Conservation (phyloP, 345 rosid species). For the Lagerstroemia speciosa region DNA sequence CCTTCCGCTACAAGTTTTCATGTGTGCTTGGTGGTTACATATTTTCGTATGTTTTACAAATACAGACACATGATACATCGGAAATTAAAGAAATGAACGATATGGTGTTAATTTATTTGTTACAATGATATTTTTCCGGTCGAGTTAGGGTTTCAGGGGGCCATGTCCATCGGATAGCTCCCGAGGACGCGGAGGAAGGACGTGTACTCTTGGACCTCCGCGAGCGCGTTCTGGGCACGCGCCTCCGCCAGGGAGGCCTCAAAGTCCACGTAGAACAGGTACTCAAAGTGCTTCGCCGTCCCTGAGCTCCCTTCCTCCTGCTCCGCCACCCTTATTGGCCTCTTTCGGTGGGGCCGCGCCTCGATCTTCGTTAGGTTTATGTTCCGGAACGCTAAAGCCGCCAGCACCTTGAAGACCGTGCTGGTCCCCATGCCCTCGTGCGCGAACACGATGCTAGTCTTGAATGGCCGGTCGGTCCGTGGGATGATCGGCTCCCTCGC, state of each 20-base stretch:
- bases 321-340: constrained; percentile 68
- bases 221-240: constrained; percentile 89
- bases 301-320: constrained; percentile 75
- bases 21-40: too few species aligned
- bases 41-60: too few species aligned
- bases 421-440: constrained; percentile 78
- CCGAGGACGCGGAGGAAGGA: constrained; percentile 94
- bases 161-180: constrained; percentile 98
- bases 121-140: background rate
- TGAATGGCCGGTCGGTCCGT: constrained; percentile 85
- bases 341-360: constrained; percentile 79
- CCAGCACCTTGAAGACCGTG: constrained; percentile 80
- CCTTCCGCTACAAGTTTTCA: background rate
- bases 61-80: background rate
- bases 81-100: background rate
- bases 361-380: constrained; percentile 88
- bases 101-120: background rate
- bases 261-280: constrained; percentile 80
- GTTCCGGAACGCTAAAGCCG: constrained; percentile 89
- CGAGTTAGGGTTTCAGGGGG: constrained; percentile 71
- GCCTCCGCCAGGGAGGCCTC: constrained; percentile 96
- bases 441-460: constrained; percentile 95
- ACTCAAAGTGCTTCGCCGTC: constrained; percentile 86
- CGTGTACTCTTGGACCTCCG: constrained; percentile 98
- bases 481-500: constrained; percentile 98